phyloP scores from a whole-genome alignment of 192 early-diverging fungal genomes.

The Dissophora globulifera region DNA sequence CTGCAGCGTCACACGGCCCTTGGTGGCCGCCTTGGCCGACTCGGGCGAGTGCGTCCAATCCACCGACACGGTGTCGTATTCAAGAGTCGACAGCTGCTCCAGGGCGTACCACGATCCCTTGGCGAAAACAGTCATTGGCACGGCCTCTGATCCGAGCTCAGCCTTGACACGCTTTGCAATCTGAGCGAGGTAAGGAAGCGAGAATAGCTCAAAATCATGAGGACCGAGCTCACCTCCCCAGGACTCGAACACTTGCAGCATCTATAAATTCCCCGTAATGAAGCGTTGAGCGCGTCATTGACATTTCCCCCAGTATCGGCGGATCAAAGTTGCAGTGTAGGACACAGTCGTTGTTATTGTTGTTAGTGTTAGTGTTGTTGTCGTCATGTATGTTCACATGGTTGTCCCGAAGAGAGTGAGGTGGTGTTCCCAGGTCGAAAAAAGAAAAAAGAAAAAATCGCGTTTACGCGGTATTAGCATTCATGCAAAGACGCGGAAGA shows the following conservation, averaged over 20 bases:
- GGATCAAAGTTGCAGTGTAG: not conserved
- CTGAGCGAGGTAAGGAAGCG: slow-evolving; percentile 88
- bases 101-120: slow-evolving; percentile 92
- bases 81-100: slow-evolving; percentile 69
- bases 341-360: too few species aligned
- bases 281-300: not conserved
- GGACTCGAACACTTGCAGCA: slow-evolving; percentile 97
- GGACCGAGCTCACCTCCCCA: slow-evolving; percentile 95
- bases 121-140: slow-evolving; percentile 95
- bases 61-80: slow-evolving; percentile 89
- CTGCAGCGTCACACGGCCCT: slow-evolving; percentile 77
- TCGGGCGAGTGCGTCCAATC: slow-evolving; percentile 91
- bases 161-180: slow-evolving; percentile 84
- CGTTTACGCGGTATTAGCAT: slow-evolving; percentile 1
- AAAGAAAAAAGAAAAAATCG: not conserved
- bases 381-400: too few species aligned
- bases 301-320: not conserved
- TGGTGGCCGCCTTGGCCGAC: slow-evolving; percentile 62
- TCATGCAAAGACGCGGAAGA: not conserved
- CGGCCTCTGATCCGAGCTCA: slow-evolving; percentile 52
- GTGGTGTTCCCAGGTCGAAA: not conserved
- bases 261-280: slow-evolving; percentile 64
- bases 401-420: too few species aligned
- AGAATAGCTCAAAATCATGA: slow-evolving; percentile 81
- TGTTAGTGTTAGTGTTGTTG: too few species aligned